phyloP scores from a whole-genome alignment of 2,329 filamentous ascomycete genomes.

The Camillea tinctor region DNA sequence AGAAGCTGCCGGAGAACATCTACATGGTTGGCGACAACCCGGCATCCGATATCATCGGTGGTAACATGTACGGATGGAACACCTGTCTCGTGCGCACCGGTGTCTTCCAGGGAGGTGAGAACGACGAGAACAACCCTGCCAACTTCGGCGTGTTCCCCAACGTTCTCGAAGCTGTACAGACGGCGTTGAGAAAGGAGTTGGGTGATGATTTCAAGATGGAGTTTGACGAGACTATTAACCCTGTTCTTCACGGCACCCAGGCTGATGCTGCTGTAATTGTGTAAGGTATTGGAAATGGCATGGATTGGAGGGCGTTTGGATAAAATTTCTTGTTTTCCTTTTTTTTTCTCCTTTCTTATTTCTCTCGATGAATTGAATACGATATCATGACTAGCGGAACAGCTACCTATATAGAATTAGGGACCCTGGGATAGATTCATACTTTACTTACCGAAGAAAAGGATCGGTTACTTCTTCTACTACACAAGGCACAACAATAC shows the following conservation, averaged over 20 bases:
- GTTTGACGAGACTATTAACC: conserved; percentile 71
- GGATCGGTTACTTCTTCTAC: not conserved
- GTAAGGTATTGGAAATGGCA: conserved; percentile 10
- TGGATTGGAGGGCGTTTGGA: not conserved
- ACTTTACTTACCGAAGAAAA: not conserved
- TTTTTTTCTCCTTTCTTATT: not conserved
- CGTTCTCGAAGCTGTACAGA: conserved; percentile 68
- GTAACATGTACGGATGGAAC: conserved; percentile 82
- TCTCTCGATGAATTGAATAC: not conserved
- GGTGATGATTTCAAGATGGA: conserved; percentile 73
- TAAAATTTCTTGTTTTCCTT: not conserved
- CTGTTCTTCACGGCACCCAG: conserved; percentile 52
- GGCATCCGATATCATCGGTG: conserved; percentile 70
- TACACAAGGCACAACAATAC: not conserved
- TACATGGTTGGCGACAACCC: conserved; percentile 80
- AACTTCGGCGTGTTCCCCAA: conserved; percentile 75
- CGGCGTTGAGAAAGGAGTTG: conserved; percentile 66
- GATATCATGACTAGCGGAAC: not conserved
- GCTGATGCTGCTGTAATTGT: conserved; percentile 47
- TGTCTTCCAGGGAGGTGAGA: conserved; percentile 74
- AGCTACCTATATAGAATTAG: not conserved
- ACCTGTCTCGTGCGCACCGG: conserved; percentile 75
- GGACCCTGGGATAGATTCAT: not conserved
- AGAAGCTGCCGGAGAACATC: conserved; percentile 65
- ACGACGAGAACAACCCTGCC: conserved; percentile 74